phyloP scores from a whole-genome alignment of 129 eudicot species.

The Helianthus annuus region DNA sequence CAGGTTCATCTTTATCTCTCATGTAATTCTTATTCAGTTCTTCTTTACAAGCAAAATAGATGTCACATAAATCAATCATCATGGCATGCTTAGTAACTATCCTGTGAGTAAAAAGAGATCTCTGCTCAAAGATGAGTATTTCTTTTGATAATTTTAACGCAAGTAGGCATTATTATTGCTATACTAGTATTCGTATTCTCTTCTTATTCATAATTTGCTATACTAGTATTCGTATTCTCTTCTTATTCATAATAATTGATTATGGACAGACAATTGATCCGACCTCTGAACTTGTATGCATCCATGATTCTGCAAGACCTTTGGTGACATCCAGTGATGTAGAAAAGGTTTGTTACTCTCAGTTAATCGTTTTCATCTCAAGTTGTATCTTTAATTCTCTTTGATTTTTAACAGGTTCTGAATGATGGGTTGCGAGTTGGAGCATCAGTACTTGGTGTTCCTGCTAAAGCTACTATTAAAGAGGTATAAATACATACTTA shows the following conservation, averaged over 20 bases:
- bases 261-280: conserved; percentile 61
- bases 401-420: conserved; percentile 59
- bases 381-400: background rate
- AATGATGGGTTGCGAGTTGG: conserved; percentile 76
- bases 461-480: conserved; percentile 96
- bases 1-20: conserved; percentile 56
- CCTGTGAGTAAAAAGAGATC: conserved; percentile 15
- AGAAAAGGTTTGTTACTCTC: conserved; percentile 57
- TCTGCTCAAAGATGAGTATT: conserved; percentile 7
- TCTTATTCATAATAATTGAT: conserved; percentile 9
- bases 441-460: conserved; percentile 99
- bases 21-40: background rate
- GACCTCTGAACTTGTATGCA: conserved; percentile 76
- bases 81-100: conserved; percentile 1
- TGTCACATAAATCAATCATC: background rate
- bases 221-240: conserved; percentile 4
- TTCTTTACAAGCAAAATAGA: conserved; percentile 2
- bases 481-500: conserved; percentile 52
- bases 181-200: conserved; percentile 4
- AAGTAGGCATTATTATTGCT: conserved; percentile 8
- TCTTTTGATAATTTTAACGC: background rate
- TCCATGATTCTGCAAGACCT: conserved; percentile 99
- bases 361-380: conserved; percentile 7
- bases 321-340: conserved; percentile 68
- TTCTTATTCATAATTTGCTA: conserved; percentile 2